These are phyloP conservation scores for Cryptosporidium tyzzeri DNA, from an alignment of 169 alveolate genomes.

Conservation along the genomic window DNA sequence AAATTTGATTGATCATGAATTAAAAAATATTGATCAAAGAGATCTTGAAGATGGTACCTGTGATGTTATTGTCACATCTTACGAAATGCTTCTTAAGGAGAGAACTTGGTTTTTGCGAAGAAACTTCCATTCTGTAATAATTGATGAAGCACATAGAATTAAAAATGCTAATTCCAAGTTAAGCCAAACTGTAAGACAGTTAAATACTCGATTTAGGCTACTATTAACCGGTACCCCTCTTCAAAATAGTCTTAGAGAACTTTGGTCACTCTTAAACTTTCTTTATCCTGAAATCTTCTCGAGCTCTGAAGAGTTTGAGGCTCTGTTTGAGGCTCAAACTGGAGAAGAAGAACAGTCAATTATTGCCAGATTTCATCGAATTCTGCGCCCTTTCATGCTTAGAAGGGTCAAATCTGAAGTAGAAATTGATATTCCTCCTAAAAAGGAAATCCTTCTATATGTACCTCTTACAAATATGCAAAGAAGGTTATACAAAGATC, in stretches of 20 bases:
- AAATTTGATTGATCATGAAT: constrained; percentile 78
- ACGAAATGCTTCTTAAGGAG: constrained; percentile 93
- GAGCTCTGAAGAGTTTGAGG: constrained; percentile 96
- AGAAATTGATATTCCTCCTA: constrained; percentile 95
- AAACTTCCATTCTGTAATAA: constrained; percentile 95
- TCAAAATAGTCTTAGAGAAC: constrained; percentile 97
- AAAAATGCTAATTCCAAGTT: constrained; percentile 95
- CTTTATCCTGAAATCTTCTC: constrained; percentile 97
- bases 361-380: constrained; percentile 93
- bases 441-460: constrained; percentile 89
- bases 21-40: constrained; percentile 36
- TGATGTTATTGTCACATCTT: constrained; percentile 95
- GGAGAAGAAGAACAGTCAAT: constrained; percentile 83
- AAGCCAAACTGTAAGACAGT: constrained; percentile 89
- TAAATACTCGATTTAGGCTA: constrained; percentile 94
- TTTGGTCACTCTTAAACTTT: constrained; percentile 98
- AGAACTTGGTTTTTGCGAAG: constrained; percentile 91
- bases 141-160: constrained; percentile 99
- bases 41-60: constrained; percentile 82
- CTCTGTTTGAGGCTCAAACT: constrained; percentile 88
- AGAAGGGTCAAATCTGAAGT: constrained; percentile 98
- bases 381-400: constrained; percentile 97
- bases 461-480: constrained; percentile 95
- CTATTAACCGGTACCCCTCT: constrained; percentile 99
- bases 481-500: constrained; percentile 91